phyloP scores from a whole-genome alignment of 495 filamentous ascomycete genomes.

The Corynascus novoguineensis region DNA sequence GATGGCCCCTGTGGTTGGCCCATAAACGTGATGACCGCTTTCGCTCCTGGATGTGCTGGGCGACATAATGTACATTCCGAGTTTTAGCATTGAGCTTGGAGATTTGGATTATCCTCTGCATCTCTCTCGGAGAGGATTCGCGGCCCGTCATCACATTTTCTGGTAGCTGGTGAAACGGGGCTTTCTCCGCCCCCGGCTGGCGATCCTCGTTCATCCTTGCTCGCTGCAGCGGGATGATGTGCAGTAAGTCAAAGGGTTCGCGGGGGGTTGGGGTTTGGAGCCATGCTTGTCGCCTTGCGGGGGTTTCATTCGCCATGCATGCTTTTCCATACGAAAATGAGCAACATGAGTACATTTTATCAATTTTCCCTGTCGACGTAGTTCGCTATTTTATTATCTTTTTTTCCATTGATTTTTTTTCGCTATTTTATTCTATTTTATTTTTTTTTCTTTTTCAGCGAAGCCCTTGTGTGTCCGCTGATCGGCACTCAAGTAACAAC shows the following conservation, averaged over 20 bases:
- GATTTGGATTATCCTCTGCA: slow-evolving; percentile 1
- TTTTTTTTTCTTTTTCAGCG: too few relatives aligned
- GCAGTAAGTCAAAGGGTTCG: slow-evolving; percentile 13
- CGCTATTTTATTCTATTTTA: too few relatives aligned
- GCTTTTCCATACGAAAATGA: not conserved
- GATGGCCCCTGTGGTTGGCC: not conserved
- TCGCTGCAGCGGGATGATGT: slow-evolving; percentile 23
- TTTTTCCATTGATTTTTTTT: too few relatives aligned
- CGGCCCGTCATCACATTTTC: too few relatives aligned
- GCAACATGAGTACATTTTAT: too few relatives aligned
- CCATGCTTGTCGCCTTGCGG: not conserved
- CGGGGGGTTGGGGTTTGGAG: slow-evolving; percentile 7
- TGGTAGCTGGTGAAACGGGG: not conserved
- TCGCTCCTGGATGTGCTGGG: not conserved
- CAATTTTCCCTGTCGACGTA: too few relatives aligned
- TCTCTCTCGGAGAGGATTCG: not conserved
- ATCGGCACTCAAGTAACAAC: too few relatives aligned
- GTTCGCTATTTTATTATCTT: too few relatives aligned
- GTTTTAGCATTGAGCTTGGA: not conserved
- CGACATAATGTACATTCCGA: too few relatives aligned
- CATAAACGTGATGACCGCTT: not conserved
- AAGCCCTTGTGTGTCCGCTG: too few relatives aligned
- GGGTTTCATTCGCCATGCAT: slow-evolving; percentile 2
- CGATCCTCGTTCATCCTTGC: slow-evolving; percentile 12
- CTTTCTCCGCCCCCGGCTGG: not conserved